Base-by-base conservation (phyloP, 2,329 filamentous ascomycete genomes). In the Pyricularia grisea region DNA sequence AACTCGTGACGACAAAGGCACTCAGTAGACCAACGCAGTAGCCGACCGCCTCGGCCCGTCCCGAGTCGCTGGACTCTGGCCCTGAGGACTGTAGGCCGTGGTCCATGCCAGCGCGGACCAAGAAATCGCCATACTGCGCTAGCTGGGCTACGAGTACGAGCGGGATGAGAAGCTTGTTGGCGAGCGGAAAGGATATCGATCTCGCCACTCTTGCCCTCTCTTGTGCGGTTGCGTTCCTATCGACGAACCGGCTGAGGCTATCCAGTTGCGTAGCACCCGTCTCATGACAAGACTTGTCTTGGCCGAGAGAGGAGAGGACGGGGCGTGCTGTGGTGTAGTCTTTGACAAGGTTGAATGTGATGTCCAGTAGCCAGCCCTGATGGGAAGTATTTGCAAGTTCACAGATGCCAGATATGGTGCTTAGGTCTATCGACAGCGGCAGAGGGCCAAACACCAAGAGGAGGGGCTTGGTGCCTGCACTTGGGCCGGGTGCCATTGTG, bases 21-120 rank as follows among this genome's bases (percentile, higher is more conserved):
- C 72, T 76, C n/a, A 83, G 67, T 1, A 81, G 68, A 0, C 81
- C 81, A 0, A 76, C 77, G 50, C 81, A 83, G 67, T 82, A 78
- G 0, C 81, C 81, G 20, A 72, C 30, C 2, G 71, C 66, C 66
- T 70, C 71, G 4, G 17, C 70, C 17, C 72, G 66, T 23, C 25
- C 63, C 12, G 17, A 17, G 36, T 4, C 36, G 36, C 36, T 42
- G 2, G 17, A 20, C 12, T 42, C 11, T 42, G 3, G 36, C 36
- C n/a, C 55, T n/a, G 55, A 7, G 2, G 55, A 60, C n/a, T 60
- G 55, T 27, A 23, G 55, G 17, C 55, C 55, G 20, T 60, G 55
- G n/a, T 5, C 55, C 23, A 23, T 10, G 23, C 55, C 55, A 4
- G 55, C 2, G 23, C 55, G 55, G 55, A 7, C 55, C 55, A 60